Percentiles rank a stretch among this genome's conserved stretches.
phyloP scores from a whole-genome alignment of 768 basidiomycete species.

The Tulasnella sp. region DNA sequence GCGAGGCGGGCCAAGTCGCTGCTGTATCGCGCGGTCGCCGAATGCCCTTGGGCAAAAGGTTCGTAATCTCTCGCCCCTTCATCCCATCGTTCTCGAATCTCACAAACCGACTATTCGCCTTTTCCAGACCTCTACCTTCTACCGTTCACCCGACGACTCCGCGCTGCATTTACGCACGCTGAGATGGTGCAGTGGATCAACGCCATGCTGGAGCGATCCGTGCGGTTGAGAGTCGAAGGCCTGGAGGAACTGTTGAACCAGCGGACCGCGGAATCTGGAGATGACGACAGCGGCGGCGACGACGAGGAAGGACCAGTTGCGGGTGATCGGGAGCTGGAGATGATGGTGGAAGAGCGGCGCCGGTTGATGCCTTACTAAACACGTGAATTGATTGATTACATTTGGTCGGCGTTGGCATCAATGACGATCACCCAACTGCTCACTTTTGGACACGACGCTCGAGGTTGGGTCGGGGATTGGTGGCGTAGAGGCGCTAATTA shows the following conservation, averaged over 20 bases:
- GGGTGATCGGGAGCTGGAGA: slow-evolving; percentile 26
- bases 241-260: slow-evolving; percentile 20
- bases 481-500: too few species aligned
- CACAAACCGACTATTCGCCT: not conserved
- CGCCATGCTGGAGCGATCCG: slow-evolving; percentile 22
- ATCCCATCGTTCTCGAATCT: not conserved
- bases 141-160: slow-evolving; percentile 22
- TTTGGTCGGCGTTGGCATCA: not conserved
- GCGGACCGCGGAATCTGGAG: not conserved
- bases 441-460: too few species aligned
- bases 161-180: not conserved
- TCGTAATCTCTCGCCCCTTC: not conserved
- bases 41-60: slow-evolving; percentile 30
- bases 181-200: slow-evolving; percentile 23
- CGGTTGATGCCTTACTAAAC: slow-evolving; percentile 26
- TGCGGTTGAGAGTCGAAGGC: slow-evolving; percentile 19
- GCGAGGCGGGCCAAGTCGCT: slow-evolving; percentile 16
- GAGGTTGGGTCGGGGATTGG: too few species aligned
- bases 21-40: slow-evolving; percentile 23
- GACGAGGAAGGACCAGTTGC: not conserved
- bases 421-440: too few species aligned
- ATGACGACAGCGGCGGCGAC: not conserved
- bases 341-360: not conserved
- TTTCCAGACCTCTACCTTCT: slow-evolving; percentile 25
- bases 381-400: not conserved